phyloP scores from a whole-genome alignment of 345 rosid species.

The Gossypium sturtianum region DNA sequence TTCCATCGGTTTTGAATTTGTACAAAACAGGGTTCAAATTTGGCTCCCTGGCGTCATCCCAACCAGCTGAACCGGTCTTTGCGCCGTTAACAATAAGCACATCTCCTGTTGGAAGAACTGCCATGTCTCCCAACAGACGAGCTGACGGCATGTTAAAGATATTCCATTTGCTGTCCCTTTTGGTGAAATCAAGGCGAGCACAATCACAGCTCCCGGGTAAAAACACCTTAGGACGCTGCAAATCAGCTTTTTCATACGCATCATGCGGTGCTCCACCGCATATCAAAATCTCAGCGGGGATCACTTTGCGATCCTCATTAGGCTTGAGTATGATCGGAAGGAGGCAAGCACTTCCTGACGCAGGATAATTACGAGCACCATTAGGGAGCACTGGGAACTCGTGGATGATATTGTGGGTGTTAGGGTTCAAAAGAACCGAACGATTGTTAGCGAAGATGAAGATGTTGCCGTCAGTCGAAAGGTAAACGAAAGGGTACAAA shows the following conservation, averaged over 20 bases:
- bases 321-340: conserved; percentile 50
- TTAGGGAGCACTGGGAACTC: conserved; percentile 66
- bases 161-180: conserved; percentile 46
- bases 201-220: conserved; percentile 29
- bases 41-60: conserved; percentile 64
- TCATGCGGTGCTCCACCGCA: conserved; percentile 58
- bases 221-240: conserved; percentile 13
- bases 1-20: conserved; percentile 17
- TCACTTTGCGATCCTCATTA: conserved; percentile 6
- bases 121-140: conserved; percentile 69
- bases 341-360: conserved; percentile 56
- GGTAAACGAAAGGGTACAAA: conserved; percentile 76
- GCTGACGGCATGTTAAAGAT: conserved; percentile 60
- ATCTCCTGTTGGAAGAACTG: conserved; percentile 68
- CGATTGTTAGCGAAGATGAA: conserved; percentile 77
- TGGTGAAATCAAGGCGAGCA: conserved; percentile 25
- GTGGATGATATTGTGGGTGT: conserved; percentile 33
- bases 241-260: conserved; percentile 34
- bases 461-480: conserved; percentile 67
- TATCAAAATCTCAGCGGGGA: conserved; percentile 45
- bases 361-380: conserved; percentile 79
- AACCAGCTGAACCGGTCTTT: conserved; percentile 60
- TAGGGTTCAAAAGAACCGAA: conserved; percentile 52
- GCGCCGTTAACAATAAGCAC: conserved; percentile 72
- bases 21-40: conserved; percentile 50